Evolutionary conservation across 805 yeast genomes (phyloP).

Genomic region (Metschnikowia arizonensis): DNA sequence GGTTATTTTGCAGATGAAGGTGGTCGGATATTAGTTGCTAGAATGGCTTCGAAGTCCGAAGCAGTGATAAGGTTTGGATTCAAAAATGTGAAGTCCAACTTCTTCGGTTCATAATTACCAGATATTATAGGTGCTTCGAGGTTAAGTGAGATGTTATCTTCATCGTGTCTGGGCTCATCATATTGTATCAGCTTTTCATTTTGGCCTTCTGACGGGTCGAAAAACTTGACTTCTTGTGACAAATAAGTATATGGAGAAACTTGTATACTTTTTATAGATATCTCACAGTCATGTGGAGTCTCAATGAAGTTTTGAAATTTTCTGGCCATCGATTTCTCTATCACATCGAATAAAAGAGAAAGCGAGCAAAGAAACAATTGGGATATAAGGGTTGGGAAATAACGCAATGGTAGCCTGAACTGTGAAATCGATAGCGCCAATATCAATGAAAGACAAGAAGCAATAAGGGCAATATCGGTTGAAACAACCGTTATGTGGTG

Average conservation of each 20-base stretch:
- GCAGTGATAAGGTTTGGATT: constrained; percentile 1
- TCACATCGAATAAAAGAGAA: neutral
- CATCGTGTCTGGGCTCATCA: neutral
- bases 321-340: neutral
- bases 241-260: neutral
- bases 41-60: constrained; percentile 1
- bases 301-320: neutral
- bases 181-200: neutral
- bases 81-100: neutral
- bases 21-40: neutral
- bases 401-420: neutral
- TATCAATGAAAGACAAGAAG: neutral
- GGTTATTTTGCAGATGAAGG: neutral
- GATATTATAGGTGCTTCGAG: neutral
- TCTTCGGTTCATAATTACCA: neutral
- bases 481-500: neutral
- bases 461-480: neutral
- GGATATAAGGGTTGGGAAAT: neutral
- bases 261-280: neutral
- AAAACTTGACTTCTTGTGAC: neutral
- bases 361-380: constrained; percentile 1
- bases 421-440: constrained; percentile 1
- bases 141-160: neutral
- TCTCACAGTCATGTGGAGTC: neutral
- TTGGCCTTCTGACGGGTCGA: neutral